phyloP scores from a whole-genome alignment of 2,329 filamentous ascomycete genomes.

The Eutypa lata region DNA sequence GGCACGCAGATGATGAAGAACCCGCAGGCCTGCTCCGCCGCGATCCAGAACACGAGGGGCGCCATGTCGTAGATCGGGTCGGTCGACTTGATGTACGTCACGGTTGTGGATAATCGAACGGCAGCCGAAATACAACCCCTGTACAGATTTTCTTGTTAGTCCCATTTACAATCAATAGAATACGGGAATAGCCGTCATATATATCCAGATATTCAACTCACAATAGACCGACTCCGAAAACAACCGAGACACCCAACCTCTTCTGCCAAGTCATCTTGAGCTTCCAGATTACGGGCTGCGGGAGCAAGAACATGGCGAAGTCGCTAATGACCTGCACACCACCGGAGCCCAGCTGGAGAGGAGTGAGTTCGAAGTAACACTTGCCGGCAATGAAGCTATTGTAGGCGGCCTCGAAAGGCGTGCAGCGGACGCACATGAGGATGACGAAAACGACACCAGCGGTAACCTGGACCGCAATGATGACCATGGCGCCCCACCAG shows the following conservation, averaged over 20 bases:
- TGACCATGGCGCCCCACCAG: conserved; percentile 15
- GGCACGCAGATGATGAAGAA: conserved; percentile 41
- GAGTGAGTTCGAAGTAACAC: conserved; percentile 14
- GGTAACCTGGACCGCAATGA: conserved; percentile 18
- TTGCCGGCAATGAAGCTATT: conserved; percentile 18
- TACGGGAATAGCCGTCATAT: not conserved
- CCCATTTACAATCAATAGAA: not conserved
- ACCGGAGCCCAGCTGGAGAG: conserved; percentile 17
- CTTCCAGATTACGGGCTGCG: conserved; percentile 28
- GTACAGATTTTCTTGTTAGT: not conserved
- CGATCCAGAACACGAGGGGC: conserved; percentile 40
- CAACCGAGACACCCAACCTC: conserved; percentile 28
- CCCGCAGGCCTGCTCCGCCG: conserved; percentile 41
- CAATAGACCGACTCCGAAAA: conserved; percentile 30
- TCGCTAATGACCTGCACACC: conserved; percentile 24
- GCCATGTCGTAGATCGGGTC: conserved; percentile 36
- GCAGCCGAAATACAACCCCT: conserved; percentile 40
- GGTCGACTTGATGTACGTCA: conserved; percentile 25
- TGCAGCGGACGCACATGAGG: conserved; percentile 20
- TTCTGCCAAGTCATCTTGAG: conserved; percentile 28
- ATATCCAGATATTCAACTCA: conserved; percentile 8
- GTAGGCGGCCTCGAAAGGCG: conserved; percentile 23
- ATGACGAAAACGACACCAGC: conserved; percentile 17
- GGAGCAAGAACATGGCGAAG: conserved; percentile 26
- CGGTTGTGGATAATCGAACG: conserved; percentile 33